Conservation (phyloP, 1,284 basidiomycete genomes). For the Lentinus polychrous region DNA sequence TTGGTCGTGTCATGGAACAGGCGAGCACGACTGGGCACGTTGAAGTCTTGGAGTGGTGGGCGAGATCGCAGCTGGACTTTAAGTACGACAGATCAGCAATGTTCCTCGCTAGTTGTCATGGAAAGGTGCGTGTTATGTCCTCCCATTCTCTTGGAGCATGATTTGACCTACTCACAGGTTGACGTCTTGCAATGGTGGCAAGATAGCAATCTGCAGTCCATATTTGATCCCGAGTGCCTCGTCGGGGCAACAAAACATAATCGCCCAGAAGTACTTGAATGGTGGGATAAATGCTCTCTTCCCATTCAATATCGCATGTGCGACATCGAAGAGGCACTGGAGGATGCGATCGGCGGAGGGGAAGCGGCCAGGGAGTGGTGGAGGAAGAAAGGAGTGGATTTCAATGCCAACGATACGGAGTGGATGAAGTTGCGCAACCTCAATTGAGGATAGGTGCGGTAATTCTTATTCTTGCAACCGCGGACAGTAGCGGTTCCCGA, state of each 20-base stretch:
- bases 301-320: slow-evolving; percentile 78
- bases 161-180: slow-evolving; percentile 24
- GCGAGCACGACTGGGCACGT: slow-evolving; percentile 69
- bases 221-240: slow-evolving; percentile 74
- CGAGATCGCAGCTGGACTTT: slow-evolving; percentile 61
- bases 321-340: slow-evolving; percentile 80
- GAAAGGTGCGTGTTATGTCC: slow-evolving; percentile 34
- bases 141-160: not conserved
- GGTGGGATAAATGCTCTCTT: slow-evolving; percentile 76
- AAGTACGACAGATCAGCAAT: slow-evolving; percentile 73
- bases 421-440: slow-evolving; percentile 76
- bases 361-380: slow-evolving; percentile 70
- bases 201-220: slow-evolving; percentile 63
- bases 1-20: slow-evolving; percentile 76
- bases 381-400: slow-evolving; percentile 70
- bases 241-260: slow-evolving; percentile 75
- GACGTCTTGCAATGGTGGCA: slow-evolving; percentile 82
- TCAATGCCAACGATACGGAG: slow-evolving; percentile 72
- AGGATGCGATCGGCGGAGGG: slow-evolving; percentile 74
- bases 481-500: too few relatives aligned
- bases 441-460: slow-evolving; percentile 29
- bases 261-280: slow-evolving; percentile 72
- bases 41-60: slow-evolving; percentile 77
- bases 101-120: slow-evolving; percentile 69
- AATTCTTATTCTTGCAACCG: too few relatives aligned